A percentile compares a stretch with the other conserved stretches of the same genome.
phyloP scores from a whole-genome alignment of 2,329 filamentous ascomycete genomes.

The Penicillium sp. region DNA sequence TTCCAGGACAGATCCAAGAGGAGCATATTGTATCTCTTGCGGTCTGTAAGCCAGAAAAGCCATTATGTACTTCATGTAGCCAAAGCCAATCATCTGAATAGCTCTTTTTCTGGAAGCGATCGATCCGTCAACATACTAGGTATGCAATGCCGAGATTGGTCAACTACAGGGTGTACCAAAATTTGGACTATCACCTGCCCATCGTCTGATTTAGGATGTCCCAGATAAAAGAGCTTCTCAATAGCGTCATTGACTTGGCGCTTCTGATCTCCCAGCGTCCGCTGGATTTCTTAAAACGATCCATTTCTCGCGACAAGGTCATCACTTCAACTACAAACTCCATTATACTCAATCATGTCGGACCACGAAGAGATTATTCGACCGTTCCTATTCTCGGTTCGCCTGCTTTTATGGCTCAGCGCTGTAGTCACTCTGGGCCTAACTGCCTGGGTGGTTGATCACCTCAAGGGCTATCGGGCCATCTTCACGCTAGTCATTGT shows the following conservation, averaged over 20 bases:
- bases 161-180: neutral
- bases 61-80: neutral
- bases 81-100: neutral
- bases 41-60: neutral
- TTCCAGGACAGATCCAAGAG: neutral
- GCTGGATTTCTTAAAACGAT: neutral
- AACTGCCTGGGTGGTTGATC: slow-evolving; percentile 16
- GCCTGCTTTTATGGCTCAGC: slow-evolving; percentile 16
- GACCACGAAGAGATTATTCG: slow-evolving; percentile 7
- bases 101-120: neutral
- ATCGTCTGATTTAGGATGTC: neutral
- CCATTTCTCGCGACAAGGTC: neutral
- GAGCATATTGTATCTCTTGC: neutral
- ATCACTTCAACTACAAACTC: neutral
- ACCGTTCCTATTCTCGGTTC: slow-evolving; percentile 13
- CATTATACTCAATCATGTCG: neutral
- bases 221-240: neutral
- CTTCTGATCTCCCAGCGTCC: neutral
- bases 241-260: neutral
- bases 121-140: neutral
- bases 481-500: slow-evolving; percentile 19
- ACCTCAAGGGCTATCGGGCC: slow-evolving; percentile 15
- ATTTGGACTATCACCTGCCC: neutral
- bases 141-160: neutral
- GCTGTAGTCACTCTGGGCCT: slow-evolving; percentile 18